phyloP scores from a whole-genome alignment of 306 rosid genomes.

The Lithocarpus polystachyus region DNA sequence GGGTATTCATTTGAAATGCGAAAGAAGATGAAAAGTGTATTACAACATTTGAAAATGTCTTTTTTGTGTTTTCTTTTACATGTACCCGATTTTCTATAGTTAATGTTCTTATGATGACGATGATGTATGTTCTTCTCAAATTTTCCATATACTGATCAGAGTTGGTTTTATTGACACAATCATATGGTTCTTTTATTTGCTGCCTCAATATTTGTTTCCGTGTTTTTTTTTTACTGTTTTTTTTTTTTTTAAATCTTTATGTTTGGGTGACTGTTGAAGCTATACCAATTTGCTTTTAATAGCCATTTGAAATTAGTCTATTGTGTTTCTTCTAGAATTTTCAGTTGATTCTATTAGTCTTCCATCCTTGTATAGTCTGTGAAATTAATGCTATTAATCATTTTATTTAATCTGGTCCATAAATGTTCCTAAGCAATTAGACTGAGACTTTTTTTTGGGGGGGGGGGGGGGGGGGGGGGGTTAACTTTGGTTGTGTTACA shows the following conservation, averaged over 20 bases:
- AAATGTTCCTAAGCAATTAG: slow-evolving; percentile 28
- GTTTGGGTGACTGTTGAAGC: background rate
- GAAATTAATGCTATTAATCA: slow-evolving; percentile 7
- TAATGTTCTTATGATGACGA: slow-evolving; percentile 21
- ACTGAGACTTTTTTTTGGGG: slow-evolving; percentile 6
- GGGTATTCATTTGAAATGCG: slow-evolving; percentile 22
- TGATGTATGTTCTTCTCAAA: slow-evolving; percentile 25
- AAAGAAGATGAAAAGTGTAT: slow-evolving; percentile 14
- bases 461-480: too few relatives aligned
- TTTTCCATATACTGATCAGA: slow-evolving; percentile 22
- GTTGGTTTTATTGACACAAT: background rate
- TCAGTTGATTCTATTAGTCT: slow-evolving; percentile 13
- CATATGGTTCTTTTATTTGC: background rate
- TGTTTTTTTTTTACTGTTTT: background rate
- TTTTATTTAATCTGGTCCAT: slow-evolving; percentile 28
- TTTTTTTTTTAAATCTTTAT: background rate
- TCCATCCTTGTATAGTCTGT: background rate
- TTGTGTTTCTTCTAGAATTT: background rate
- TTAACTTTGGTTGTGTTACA: background rate
- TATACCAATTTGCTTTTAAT: background rate
- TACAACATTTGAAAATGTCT: slow-evolving; percentile 15
- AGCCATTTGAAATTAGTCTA: slow-evolving; percentile 2
- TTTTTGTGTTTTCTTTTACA: slow-evolving; percentile 22
- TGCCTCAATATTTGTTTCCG: background rate
- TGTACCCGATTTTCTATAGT: slow-evolving; percentile 17